These are phyloP conservation scores for Fistulinella prunicolor DNA, from an alignment of 768 basidiomycete species.

Conservation along the genomic window DNA sequence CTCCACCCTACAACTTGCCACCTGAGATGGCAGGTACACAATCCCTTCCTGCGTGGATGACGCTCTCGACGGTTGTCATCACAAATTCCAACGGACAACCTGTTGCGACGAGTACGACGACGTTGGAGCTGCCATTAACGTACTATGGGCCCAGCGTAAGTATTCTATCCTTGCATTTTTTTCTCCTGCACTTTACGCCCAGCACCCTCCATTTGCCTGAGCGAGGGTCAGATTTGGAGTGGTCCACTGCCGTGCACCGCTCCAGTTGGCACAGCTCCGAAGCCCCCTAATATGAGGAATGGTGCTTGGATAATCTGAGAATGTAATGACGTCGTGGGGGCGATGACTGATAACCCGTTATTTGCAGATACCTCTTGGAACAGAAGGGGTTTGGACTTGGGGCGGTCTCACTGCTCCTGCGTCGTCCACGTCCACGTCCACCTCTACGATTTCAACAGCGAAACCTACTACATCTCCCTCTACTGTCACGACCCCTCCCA, in stretches of 20 bases:
- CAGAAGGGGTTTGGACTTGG: conserved; percentile 60
- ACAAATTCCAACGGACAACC: conserved; percentile 52
- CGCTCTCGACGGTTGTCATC: conserved; percentile 48
- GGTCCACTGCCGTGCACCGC: background rate
- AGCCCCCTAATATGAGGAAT: background rate
- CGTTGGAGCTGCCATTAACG: conserved; percentile 67
- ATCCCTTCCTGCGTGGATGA: conserved; percentile 70
- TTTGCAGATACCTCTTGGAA: conserved; percentile 68
- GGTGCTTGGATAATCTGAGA: background rate
- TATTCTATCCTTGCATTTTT: conserved; percentile 14
- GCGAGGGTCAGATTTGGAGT: background rate
- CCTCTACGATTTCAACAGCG: no score
- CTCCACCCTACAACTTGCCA: conserved; percentile 5
- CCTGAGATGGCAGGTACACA: conserved; percentile 47
- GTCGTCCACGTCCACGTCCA: conserved; percentile 30
- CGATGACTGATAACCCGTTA: conserved; percentile 11
- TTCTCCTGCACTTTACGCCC: background rate
- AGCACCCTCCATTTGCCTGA: background rate
- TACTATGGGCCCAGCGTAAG: conserved; percentile 83
- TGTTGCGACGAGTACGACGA: conserved; percentile 54
- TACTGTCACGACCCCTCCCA: conserved; percentile 28
- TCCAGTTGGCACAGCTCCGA: conserved; percentile 1
- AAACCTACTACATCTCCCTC: conserved; percentile 29
- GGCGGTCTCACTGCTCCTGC: conserved; percentile 73
- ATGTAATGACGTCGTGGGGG: conserved; percentile 9